A percentile compares a stretch with the other conserved stretches of the same genome.
Evolutionary conservation across 2,329 filamentous ascomycete genomes (phyloP).

Genomic region (Pseudocercospora musae): DNA sequence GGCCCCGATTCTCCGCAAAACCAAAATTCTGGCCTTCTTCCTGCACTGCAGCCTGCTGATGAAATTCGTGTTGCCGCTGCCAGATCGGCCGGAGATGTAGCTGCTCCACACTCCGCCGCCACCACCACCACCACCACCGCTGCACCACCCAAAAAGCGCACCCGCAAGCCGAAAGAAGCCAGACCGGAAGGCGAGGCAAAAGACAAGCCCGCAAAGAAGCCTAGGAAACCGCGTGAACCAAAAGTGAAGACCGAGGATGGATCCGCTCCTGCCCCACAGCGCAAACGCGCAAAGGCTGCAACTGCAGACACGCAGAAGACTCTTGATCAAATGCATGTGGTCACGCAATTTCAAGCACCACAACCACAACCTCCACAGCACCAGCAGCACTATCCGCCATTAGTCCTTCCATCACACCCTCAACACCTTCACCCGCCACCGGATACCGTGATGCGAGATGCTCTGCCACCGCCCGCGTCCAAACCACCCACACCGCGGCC

Average conservation of each 20-base stretch:
- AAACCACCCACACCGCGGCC: slow-evolving; percentile 39
- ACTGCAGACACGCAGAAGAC: slow-evolving; percentile 38
- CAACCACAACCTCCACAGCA: slow-evolving; percentile 10
- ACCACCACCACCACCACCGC: slow-evolving; percentile 37
- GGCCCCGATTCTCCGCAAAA: slow-evolving; percentile 23
- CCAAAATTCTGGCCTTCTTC: slow-evolving; percentile 1
- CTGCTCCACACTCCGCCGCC: slow-evolving; percentile 16
- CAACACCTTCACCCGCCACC: slow-evolving; percentile 24
- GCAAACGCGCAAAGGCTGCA: slow-evolving; percentile 49
- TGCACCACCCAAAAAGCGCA: slow-evolving; percentile 37
- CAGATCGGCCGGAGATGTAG: slow-evolving; percentile 36
- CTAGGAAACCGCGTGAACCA: slow-evolving; percentile 44
- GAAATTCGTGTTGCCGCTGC: slow-evolving; percentile 9
- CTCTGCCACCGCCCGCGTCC: slow-evolving; percentile 38
- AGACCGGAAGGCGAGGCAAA: slow-evolving; percentile 34
- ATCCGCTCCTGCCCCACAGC: slow-evolving; percentile 41
- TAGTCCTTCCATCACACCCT: slow-evolving; percentile 29
- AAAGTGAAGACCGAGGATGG: slow-evolving; percentile 42
- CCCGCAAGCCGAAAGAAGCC: slow-evolving; percentile 42
- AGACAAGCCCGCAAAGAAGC: slow-evolving; percentile 43
- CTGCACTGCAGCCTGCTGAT: not conserved
- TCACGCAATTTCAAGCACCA: slow-evolving; percentile 31
- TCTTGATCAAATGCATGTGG: slow-evolving; percentile 42
- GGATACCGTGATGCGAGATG: slow-evolving; percentile 26
- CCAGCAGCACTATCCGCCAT: slow-evolving; percentile 11